phyloP scores from a whole-genome alignment of 2,329 filamentous ascomycete genomes.

The Dothideomycetes sp. region DNA sequence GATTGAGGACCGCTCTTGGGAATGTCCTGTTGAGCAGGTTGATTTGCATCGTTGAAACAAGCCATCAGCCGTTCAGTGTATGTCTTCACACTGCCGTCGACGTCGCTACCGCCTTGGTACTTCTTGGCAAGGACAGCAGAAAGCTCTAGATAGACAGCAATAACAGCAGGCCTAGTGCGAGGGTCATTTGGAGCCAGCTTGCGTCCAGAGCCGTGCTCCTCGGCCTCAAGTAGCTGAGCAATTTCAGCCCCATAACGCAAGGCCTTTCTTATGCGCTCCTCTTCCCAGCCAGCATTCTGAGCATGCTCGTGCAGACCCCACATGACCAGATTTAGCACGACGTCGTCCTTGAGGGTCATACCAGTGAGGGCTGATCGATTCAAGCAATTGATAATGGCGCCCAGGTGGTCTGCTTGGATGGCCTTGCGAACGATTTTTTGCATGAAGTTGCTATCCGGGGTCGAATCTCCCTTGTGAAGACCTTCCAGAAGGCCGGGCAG shows the following conservation, averaged over 20 bases:
- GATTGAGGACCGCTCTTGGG: constrained; percentile 10
- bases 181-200: constrained; percentile 16
- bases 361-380: constrained; percentile 21
- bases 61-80: constrained; percentile 28
- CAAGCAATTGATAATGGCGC: constrained; percentile 21
- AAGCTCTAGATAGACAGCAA: constrained; percentile 33
- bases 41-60: constrained; percentile 13
- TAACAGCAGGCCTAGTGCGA: constrained; percentile 23
- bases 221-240: constrained; percentile 28
- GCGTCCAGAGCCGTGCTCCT: constrained; percentile 24
- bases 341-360: constrained; percentile 20
- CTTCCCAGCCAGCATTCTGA: constrained; percentile 22
- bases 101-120: constrained; percentile 21
- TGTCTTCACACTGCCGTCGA: constrained; percentile 26
- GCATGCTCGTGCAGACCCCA: constrained; percentile 24
- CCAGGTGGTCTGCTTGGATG: constrained; percentile 16
- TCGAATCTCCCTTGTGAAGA: constrained; percentile 16
- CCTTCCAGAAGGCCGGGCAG: constrained; percentile 22
- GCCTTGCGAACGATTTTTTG: constrained; percentile 24
- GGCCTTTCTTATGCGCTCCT: constrained; percentile 26
- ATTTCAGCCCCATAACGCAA: constrained; percentile 27
- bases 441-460: constrained; percentile 12
- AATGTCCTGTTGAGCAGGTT: constrained; percentile 9
- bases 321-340: constrained; percentile 23
- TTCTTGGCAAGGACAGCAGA: constrained; percentile 28